Percentiles rank a stretch among this genome's conserved stretches.
These are phyloP conservation scores for Bruguiera gymnorhiza DNA, from an alignment of 345 rosid genomes.

Conservation along the genomic window DNA sequence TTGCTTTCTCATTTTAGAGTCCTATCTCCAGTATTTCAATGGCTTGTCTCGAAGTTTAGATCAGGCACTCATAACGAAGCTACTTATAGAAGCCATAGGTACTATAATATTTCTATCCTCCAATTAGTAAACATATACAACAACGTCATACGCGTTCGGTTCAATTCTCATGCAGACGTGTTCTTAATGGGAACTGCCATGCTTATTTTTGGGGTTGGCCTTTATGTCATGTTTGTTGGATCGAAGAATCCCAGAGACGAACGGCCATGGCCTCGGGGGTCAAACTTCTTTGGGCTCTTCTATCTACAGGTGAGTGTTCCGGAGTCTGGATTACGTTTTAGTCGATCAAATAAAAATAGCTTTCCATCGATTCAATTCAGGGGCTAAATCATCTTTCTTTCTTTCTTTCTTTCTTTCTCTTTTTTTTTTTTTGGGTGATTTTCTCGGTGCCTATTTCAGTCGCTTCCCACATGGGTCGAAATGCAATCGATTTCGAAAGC, in stretches of 20 bases:
- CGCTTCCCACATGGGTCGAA: slow-evolving; percentile 47
- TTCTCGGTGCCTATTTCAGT: slow-evolving; percentile 29
- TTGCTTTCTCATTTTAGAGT: slow-evolving; percentile 41
- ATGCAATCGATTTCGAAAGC: slow-evolving; percentile 54
- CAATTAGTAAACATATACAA: background rate
- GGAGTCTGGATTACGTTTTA: no score
- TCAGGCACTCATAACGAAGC: slow-evolving; percentile 40
- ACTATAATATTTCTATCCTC: background rate
- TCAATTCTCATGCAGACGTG: slow-evolving; percentile 46
- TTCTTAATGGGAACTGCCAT: slow-evolving; percentile 62
- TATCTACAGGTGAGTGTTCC: slow-evolving; percentile 28
- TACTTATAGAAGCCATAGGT: slow-evolving; percentile 70
- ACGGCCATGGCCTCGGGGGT: slow-evolving; percentile 24
- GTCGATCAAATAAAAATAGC: no score
- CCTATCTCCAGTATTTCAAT: slow-evolving; percentile 48
- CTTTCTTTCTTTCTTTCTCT: background rate
- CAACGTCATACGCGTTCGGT: background rate
- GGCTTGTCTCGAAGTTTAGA: slow-evolving; percentile 32
- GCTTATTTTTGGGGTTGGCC: slow-evolving; percentile 54
- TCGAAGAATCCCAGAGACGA: slow-evolving; percentile 26
- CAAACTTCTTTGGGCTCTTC: slow-evolving; percentile 59
- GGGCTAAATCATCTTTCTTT: background rate
- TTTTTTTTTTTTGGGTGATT: background rate
- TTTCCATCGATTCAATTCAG: no score
- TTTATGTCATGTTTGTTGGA: slow-evolving; percentile 60